phyloP scores from a whole-genome alignment of 768 basidiomycete species.

The Asterophora parasitica region DNA sequence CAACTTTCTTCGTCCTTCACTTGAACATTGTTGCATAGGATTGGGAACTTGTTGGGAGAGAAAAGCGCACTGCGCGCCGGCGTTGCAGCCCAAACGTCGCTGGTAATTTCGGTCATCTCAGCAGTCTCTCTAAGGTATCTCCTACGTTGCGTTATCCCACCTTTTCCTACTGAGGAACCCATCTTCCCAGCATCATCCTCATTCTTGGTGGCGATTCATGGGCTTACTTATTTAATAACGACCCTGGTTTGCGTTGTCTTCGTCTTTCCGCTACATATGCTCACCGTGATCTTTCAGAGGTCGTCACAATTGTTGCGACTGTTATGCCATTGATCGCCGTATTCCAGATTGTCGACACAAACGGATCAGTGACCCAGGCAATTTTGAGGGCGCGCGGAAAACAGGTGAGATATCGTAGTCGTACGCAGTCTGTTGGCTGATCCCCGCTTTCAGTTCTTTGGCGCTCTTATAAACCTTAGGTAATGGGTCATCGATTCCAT shows the following conservation, averaged over 20 bases:
- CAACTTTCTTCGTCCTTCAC: not conserved
- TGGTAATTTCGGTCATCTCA: slow-evolving; percentile 59
- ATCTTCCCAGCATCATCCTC: slow-evolving; percentile 1
- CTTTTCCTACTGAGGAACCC: not conserved
- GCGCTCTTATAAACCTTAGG: slow-evolving; percentile 77
- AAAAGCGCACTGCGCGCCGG: slow-evolving; percentile 11
- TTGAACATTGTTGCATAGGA: not conserved
- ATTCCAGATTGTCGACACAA: slow-evolving; percentile 83
- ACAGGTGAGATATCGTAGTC: slow-evolving; percentile 38
- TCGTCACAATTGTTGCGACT: slow-evolving; percentile 53
- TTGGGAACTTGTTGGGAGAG: slow-evolving; percentile 13
- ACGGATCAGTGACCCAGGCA: slow-evolving; percentile 59
- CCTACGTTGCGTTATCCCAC: too few relatives aligned
- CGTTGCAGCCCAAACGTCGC: slow-evolving; percentile 40
- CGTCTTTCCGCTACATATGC: not conserved
- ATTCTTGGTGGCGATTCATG: slow-evolving; percentile 57
- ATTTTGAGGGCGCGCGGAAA: slow-evolving; percentile 81
- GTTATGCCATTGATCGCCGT: slow-evolving; percentile 71
- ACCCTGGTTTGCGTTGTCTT: slow-evolving; percentile 34
- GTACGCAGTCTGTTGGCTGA: not conserved
- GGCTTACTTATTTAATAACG: slow-evolving; percentile 69
- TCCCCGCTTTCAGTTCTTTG: slow-evolving; percentile 42
- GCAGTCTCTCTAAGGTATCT: slow-evolving; percentile 56
- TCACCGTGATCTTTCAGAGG: slow-evolving; percentile 27
- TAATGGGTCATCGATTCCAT: slow-evolving; percentile 18